A percentile compares a stretch with the other conserved stretches of the same genome.
Evolutionary conservation across 1,284 basidiomycete species (phyloP).

Genomic region (Inonotus hispidus): DNA sequence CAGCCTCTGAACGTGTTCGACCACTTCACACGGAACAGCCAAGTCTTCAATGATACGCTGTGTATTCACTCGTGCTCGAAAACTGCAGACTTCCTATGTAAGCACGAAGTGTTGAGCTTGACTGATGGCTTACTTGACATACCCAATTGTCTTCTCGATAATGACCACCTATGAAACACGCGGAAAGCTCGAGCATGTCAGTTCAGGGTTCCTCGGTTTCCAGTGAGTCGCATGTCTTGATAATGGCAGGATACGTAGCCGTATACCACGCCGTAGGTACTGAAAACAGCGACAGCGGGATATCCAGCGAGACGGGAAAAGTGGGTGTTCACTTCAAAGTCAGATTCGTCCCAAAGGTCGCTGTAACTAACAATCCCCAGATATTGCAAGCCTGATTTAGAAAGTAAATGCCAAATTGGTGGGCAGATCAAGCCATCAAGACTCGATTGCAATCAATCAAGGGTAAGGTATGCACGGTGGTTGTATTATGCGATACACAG

Average conservation of each 20-base stretch:
- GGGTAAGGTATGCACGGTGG: neutral
- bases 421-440: neutral
- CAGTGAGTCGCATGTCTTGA: too few relatives aligned
- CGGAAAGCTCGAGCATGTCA: neutral
- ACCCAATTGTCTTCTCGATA: conserved; percentile 21
- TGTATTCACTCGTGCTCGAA: conserved; percentile 19
- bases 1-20: conserved; percentile 15
- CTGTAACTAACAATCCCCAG: too few relatives aligned
- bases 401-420: too few relatives aligned
- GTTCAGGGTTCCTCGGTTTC: too few relatives aligned
- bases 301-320: conserved; percentile 2
- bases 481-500: neutral
- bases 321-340: neutral
- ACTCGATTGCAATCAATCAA: neutral
- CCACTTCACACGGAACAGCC: conserved; percentile 13
- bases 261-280: conserved; percentile 22
- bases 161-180: conserved; percentile 11
- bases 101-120: neutral
- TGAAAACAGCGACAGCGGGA: conserved; percentile 21
- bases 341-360: neutral
- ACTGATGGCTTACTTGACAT: conserved; percentile 18
- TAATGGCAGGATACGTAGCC: too few relatives aligned
- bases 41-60: conserved; percentile 15
- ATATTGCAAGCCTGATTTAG: too few relatives aligned
- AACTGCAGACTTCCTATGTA: neutral